These are phyloP conservation scores for Chondrus crispus DNA, from an alignment of 23 red algal genomes.

Conservation along the genomic window DNA sequence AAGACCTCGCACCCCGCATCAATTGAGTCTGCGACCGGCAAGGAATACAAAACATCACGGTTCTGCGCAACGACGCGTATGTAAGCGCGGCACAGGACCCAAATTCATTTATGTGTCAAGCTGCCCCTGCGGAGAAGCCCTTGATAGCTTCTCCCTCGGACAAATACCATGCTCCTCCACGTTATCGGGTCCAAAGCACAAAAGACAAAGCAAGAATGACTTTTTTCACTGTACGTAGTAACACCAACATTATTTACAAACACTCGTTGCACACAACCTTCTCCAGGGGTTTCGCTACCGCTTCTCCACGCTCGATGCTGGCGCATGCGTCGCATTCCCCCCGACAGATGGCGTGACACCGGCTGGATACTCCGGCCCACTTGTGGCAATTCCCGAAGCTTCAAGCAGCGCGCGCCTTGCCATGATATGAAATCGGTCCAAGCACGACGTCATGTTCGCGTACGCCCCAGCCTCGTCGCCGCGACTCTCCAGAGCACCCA, in stretches of 20 bases:
- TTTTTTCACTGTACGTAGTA: too few species aligned
- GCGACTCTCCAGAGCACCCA: slow-evolving; percentile 53
- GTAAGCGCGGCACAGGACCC: background rate
- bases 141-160: too few species aligned
- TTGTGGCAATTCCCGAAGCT: slow-evolving; percentile 28
- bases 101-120: background rate
- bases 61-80: background rate
- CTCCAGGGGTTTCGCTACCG: too few species aligned
- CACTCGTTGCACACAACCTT: too few species aligned
- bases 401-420: slow-evolving; percentile 57
- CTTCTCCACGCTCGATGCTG: background rate
- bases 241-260: too few species aligned
- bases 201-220: too few species aligned
- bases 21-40: background rate
- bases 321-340: background rate
- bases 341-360: background rate
- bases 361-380: slow-evolving; percentile 49
- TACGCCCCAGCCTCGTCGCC: slow-evolving; percentile 25
- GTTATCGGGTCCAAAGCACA: too few species aligned
- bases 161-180: too few species aligned
- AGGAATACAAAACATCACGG: background rate
- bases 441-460: slow-evolving; percentile 57
- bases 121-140: too few species aligned
- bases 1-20: background rate
- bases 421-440: slow-evolving; percentile 84